Percentiles rank a stretch among this genome's conserved stretches.
phyloP scores from a whole-genome alignment of 345 rosid species.

The Melaleuca quinquenervia region DNA sequence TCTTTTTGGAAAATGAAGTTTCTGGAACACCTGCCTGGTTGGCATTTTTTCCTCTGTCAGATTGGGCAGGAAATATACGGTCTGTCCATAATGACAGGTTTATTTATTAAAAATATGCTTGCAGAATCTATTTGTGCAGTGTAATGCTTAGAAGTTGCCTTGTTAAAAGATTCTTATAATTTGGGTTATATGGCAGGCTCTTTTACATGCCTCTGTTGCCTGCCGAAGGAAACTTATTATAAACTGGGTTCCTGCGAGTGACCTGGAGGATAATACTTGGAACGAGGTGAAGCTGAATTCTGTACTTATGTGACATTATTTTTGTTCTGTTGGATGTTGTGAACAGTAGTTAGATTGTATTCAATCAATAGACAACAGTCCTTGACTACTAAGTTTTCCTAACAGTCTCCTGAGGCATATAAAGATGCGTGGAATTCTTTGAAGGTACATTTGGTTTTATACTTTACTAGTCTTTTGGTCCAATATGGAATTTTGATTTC shows the following conservation, averaged over 20 bases:
- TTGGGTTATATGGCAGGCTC: constrained; percentile 46
- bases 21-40: not conserved
- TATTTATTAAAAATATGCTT: not conserved
- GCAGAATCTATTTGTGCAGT: not conserved
- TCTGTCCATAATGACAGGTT: not conserved
- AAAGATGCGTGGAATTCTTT: constrained; percentile 75
- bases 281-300: constrained; percentile 31
- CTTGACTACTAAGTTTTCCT: not conserved
- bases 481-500: not conserved
- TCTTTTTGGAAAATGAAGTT: not conserved
- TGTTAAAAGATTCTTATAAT: not conserved
- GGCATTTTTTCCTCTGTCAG: not conserved
- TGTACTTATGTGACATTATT: not conserved
- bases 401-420: constrained; percentile 69
- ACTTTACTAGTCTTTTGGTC: not conserved
- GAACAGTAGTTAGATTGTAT: not conserved
- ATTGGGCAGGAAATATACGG: not conserved
- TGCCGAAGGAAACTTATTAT: constrained; percentile 63
- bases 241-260: constrained; percentile 83
- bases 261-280: constrained; percentile 56
- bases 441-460: constrained; percentile 36
- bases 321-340: constrained; percentile 1
- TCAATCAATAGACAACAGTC: not conserved
- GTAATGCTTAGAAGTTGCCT: not conserved
- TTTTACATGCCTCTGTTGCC: constrained; percentile 88